Percentiles rank a stretch among this genome's conserved stretches.
Evolutionary conservation across 1,284 basidiomycete species (phyloP).

Genomic region (Sphaerobolus stellatus): DNA sequence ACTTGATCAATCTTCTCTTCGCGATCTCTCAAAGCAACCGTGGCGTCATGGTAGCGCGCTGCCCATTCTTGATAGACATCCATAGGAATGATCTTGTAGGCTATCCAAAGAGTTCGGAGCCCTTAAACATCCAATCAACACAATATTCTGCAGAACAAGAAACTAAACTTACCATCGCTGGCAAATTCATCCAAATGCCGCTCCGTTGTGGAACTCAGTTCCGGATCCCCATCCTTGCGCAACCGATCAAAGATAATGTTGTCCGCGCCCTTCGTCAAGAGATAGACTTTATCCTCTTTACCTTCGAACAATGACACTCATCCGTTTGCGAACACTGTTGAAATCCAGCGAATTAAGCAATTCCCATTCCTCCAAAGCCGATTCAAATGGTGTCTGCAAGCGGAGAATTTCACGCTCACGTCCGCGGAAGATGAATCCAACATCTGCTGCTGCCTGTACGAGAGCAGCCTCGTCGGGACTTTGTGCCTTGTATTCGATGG

Average conservation of each 20-base stretch:
- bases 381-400: conserved; percentile 81
- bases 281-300: conserved; percentile 62
- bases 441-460: conserved; percentile 94
- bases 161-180: conserved; percentile 56
- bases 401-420: conserved; percentile 78
- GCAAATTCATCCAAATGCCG: conserved; percentile 88
- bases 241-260: conserved; percentile 94
- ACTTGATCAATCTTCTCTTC: conserved; percentile 79
- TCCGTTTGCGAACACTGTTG: conserved; percentile 90
- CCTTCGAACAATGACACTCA: conserved; percentile 88
- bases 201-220: conserved; percentile 77
- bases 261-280: conserved; percentile 88
- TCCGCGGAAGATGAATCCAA: conserved; percentile 91
- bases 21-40: conserved; percentile 75
- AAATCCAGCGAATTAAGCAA: conserved; percentile 95
- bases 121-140: background rate
- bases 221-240: conserved; percentile 59
- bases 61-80: conserved; percentile 83
- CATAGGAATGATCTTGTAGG: conserved; percentile 39
- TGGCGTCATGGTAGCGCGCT: conserved; percentile 79
- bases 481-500: conserved; percentile 94
- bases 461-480: conserved; percentile 96
- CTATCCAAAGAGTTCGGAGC: conserved; percentile 17
- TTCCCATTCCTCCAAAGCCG: conserved; percentile 80
- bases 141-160: background rate